Conservation (phyloP, 805 yeast species). For the Pichia rugopelliculosa region DNA sequence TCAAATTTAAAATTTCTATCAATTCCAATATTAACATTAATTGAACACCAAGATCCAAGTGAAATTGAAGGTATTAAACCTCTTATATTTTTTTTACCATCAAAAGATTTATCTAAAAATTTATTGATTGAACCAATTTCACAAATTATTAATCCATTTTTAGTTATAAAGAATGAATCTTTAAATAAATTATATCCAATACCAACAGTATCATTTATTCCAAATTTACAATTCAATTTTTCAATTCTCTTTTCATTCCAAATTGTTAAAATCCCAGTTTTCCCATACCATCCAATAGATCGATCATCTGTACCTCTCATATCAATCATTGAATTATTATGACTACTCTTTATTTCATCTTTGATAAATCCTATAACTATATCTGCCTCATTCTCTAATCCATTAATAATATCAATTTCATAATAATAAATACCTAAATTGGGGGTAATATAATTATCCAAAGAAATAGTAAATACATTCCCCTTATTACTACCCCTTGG, state of each 20-base stretch:
- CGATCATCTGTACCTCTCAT: slow-evolving; percentile 41
- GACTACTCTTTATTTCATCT: slow-evolving; percentile 10
- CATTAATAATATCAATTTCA: slow-evolving; percentile 37
- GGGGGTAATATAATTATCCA: slow-evolving; percentile 1
- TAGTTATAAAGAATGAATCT: slow-evolving; percentile 63
- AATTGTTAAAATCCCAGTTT: slow-evolving; percentile 38
- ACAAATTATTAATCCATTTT: slow-evolving; percentile 66
- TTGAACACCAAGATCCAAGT: slow-evolving; percentile 34
- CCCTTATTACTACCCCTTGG: slow-evolving; percentile 5
- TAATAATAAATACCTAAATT: slow-evolving; percentile 43
- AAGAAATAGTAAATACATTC: not conserved
- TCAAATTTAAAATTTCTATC: slow-evolving; percentile 39
- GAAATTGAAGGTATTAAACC: slow-evolving; percentile 37
- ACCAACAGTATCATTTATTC: slow-evolving; percentile 63
- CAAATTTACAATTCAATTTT: slow-evolving; percentile 39
- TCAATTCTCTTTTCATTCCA: slow-evolving; percentile 31
- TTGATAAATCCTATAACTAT: slow-evolving; percentile 41
- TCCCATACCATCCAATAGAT: slow-evolving; percentile 49
- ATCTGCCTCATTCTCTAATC: slow-evolving; percentile 31
- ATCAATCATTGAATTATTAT: slow-evolving; percentile 21
- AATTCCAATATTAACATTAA: slow-evolving; percentile 50
- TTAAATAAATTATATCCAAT: slow-evolving; percentile 72
- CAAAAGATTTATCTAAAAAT: slow-evolving; percentile 5
- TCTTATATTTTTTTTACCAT: slow-evolving; percentile 3
- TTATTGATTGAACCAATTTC: slow-evolving; percentile 29